Evolutionary conservation across 176 grass and related monocot genomes (phyloP), one percentile per base, ranked within the genome.

Genomic region (Oropetium thomaeum): DNA sequence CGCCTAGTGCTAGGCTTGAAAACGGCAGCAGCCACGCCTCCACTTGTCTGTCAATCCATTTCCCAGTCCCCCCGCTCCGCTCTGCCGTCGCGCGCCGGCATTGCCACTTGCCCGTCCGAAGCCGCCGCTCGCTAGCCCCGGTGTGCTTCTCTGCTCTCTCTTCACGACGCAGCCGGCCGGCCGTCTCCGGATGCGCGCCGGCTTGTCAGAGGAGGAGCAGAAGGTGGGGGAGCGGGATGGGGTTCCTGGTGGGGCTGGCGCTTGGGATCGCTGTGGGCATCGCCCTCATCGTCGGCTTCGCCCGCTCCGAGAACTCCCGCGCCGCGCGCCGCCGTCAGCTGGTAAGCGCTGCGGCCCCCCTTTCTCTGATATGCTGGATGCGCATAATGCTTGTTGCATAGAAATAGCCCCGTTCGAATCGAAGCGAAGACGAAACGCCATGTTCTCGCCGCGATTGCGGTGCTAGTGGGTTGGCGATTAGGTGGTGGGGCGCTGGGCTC

Each of bases 301-400:
- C 69, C 51, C 88, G 88, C 74, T 75, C 16, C 63, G 79, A 90
- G 88, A 86, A 82, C 49, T 59, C 83, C 20, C 88, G 88, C 64
- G 64, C 47, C 75, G 70, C 73, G 1, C 83, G 83, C 10, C 88
- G 88, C 40, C 79, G 88, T 1, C 47, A 67, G 64, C 75, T 90
- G 79, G 88, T 90, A 66, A 85, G 47, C 8, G 9, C 15, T 39
- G 2, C 19, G 2, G 29, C 5, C 10, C 67, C 30, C 49, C 41
- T 10, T 17, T 38, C 31, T 7, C 28, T 11, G 7, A 69, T 16
- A 28, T 12, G 8, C 3, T 51, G 34, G 75, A 75, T 23, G 34
- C 35, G 61, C n/a, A n/a, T 49, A 60, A 10, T 61, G 69, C 33
- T 61, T 51, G 31, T 61, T 51, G 31, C 15, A 1, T 82, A 30